Percentiles rank a stretch among this genome's conserved stretches.
These are phyloP conservation scores for Diaporthe destruens DNA, from an alignment of 2,329 filamentous ascomycete species.

Conservation along the genomic window DNA sequence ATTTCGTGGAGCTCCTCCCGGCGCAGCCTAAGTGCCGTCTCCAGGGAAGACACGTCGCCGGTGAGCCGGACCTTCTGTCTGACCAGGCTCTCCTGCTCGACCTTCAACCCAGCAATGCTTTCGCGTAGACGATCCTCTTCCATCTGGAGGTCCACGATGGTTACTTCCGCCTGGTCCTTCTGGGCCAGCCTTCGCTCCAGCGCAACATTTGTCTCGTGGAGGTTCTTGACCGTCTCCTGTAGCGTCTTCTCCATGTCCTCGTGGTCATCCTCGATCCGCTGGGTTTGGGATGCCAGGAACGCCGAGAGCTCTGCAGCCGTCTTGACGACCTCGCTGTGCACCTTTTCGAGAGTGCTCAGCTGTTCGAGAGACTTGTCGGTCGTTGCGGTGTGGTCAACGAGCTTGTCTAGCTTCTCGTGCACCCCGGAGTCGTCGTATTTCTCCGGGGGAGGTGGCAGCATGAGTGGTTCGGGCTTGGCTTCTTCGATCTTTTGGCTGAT, in stretches of 20 bases:
- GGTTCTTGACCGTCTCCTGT: constrained; percentile 83
- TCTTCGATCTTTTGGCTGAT: constrained; percentile 73
- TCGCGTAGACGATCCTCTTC: constrained; percentile 68
- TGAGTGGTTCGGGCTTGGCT: constrained; percentile 70
- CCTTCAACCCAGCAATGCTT: constrained; percentile 69
- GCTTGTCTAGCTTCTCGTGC: constrained; percentile 53
- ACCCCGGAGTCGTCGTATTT: constrained; percentile 62
- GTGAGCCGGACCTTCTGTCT: constrained; percentile 84
- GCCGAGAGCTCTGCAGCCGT: constrained; percentile 87
- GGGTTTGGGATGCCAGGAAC: constrained; percentile 83
- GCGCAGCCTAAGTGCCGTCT: constrained; percentile 89
- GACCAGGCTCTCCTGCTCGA: constrained; percentile 80
- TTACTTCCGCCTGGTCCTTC: constrained; percentile 71
- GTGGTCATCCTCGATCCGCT: constrained; percentile 80
- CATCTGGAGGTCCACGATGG: constrained; percentile 59
- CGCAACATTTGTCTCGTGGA: constrained; percentile 83
- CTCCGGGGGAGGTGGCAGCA: constrained; percentile 67
- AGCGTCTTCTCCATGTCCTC: constrained; percentile 83
- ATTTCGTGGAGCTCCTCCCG: constrained; percentile 92
- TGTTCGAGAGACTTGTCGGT: constrained; percentile 79
- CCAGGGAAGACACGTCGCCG: constrained; percentile 89
- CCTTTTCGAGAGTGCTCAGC: constrained; percentile 86
- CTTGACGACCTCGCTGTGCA: constrained; percentile 86
- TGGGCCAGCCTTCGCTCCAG: constrained; percentile 81
- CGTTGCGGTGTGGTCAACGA: constrained; percentile 74